Percentiles rank a stretch among this genome's conserved stretches.
These are phyloP conservation scores for Lotmaria passim DNA, from an alignment of 208 protist species.

Conservation along the genomic window DNA sequence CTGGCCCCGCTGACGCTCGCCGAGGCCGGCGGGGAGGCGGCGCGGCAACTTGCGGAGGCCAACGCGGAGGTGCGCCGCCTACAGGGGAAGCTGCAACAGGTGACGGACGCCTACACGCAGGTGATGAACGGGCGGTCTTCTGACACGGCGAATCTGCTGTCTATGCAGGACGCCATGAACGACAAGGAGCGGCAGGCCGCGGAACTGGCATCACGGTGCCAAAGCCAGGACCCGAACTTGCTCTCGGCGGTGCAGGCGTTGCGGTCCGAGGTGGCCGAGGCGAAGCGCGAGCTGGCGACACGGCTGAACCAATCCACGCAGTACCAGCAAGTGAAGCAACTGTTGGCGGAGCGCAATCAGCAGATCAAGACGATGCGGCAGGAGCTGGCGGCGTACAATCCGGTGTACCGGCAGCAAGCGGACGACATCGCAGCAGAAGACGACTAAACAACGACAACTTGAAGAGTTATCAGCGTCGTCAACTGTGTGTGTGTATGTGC, in stretches of 20 bases:
- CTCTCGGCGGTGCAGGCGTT: conserved; percentile 45
- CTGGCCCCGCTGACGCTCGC: conserved; percentile 66
- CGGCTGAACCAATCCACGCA: conserved; percentile 78
- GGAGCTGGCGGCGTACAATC: conserved; percentile 52
- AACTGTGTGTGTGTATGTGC: background rate
- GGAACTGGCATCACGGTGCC: conserved; percentile 43
- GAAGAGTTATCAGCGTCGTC: background rate
- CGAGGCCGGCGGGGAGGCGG: conserved; percentile 60
- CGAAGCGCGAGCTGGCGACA: conserved; percentile 61
- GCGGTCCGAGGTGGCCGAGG: conserved; percentile 58
- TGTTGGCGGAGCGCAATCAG: conserved; percentile 67
- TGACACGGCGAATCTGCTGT: conserved; percentile 52
- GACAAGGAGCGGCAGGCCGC: conserved; percentile 47
- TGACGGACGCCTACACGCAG: conserved; percentile 63
- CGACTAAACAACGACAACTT: too few species aligned
- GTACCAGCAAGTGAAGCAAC: conserved; percentile 78
- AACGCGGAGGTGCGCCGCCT: conserved; percentile 72
- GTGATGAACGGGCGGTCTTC: conserved; percentile 55
- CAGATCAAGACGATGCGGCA: conserved; percentile 57
- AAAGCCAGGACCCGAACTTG: conserved; percentile 48
- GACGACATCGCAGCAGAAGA: conserved; percentile 66
- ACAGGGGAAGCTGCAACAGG: conserved; percentile 64
- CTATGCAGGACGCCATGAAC: conserved; percentile 59
- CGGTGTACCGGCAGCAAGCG: conserved; percentile 32
- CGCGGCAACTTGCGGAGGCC: conserved; percentile 66